phyloP scores from a whole-genome alignment of 148 eudicot genomes.

The Amaranthus hypochondriacus region DNA sequence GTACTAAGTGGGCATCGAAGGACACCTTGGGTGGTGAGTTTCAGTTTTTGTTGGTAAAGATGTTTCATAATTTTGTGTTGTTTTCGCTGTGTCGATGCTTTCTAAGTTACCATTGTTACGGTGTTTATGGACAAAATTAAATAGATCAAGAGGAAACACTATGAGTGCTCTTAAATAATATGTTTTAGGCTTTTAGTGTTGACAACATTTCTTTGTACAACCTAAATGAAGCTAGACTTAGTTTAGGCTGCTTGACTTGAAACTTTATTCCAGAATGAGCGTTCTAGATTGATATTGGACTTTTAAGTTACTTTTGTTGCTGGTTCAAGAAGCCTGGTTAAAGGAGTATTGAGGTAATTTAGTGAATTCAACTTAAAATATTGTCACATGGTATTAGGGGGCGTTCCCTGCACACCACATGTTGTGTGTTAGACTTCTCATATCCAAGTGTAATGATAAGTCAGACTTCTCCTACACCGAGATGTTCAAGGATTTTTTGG shows the following conservation, averaged over 20 bases:
- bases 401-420: not conserved
- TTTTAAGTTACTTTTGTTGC: too few species aligned
- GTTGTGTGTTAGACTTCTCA: not conserved
- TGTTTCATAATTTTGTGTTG: not conserved
- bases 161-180: not conserved
- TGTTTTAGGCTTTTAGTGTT: not conserved
- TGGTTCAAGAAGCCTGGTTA: not conserved
- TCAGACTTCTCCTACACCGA: too few species aligned
- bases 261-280: not conserved
- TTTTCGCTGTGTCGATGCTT: not conserved
- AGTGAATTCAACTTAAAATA: too few species aligned
- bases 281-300: not conserved
- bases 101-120: not conserved
- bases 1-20: conserved; percentile 91
- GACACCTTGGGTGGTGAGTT: conserved; percentile 99
- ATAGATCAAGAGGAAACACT: not conserved
- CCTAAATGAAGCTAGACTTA: not conserved
- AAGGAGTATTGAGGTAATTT: not conserved
- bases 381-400: too few species aligned
- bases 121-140: not conserved
- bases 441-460: too few species aligned
- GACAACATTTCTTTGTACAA: not conserved
- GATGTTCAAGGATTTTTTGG: too few species aligned
- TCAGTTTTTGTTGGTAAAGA: not conserved
- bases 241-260: not conserved